A percentile compares a stretch with the other conserved stretches of the same genome.
phyloP scores from a whole-genome alignment of 139 green algal genomes.

The Chara braunii region DNA sequence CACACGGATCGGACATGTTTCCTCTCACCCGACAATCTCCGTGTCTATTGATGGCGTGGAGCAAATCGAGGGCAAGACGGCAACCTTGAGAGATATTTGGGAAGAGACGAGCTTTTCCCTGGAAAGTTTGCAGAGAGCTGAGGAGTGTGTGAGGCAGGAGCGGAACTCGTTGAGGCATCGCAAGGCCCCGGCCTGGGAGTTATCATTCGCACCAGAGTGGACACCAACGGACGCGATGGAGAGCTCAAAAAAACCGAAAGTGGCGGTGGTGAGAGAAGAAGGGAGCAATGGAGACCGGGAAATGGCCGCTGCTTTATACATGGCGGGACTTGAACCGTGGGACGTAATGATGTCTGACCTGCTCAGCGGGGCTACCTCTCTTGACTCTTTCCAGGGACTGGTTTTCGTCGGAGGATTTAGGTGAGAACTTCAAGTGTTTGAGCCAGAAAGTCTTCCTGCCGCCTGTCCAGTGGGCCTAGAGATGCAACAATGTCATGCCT shows the following conservation, averaged over 20 bases:
- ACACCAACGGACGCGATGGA: conserved; percentile 12
- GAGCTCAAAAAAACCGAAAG: conserved; percentile 30
- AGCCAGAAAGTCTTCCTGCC: too few relatives aligned
- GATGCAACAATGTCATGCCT: too few relatives aligned
- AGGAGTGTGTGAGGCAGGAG: conserved; percentile 77
- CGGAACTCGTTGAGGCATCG: conserved; percentile 23
- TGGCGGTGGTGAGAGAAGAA: conserved; percentile 92
- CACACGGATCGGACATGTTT: conserved; percentile 55
- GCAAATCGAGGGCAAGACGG: conserved; percentile 43
- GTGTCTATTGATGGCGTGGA: conserved; percentile 57
- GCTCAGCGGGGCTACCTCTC: conserved; percentile 57
- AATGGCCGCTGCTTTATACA: conserved; percentile 79
- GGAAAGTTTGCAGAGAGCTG: conserved; percentile 71
- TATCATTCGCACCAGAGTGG: conserved; percentile 40
- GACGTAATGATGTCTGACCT: conserved; percentile 96
- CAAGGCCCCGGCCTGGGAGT: conserved; percentile 65
- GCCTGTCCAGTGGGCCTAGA: background rate
- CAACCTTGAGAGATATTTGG: conserved; percentile 75
- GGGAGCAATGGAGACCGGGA: conserved; percentile 95
- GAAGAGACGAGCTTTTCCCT: conserved; percentile 89
- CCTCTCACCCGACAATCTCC: conserved; percentile 16
- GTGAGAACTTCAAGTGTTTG: conserved; percentile 15
- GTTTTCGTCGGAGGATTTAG: conserved; percentile 51
- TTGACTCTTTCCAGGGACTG: conserved; percentile 72
- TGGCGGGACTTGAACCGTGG: conserved; percentile 83